phyloP scores from a whole-genome alignment of 106 monocot genomes.

The Dendrobium nobile region DNA sequence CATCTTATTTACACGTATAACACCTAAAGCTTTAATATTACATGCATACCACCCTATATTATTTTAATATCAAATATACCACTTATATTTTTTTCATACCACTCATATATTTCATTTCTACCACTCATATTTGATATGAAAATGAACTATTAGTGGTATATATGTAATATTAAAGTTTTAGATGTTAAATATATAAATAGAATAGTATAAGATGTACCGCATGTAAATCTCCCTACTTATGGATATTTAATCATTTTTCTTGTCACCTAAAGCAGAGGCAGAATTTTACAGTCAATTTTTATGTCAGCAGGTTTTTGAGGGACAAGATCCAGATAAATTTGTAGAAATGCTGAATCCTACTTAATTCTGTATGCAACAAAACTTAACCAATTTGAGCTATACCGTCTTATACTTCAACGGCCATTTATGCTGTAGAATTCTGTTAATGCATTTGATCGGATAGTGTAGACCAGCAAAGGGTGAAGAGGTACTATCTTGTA shows the following conservation, averaged over 20 bases:
- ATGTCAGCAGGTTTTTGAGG: conserved; percentile 7
- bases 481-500: background rate
- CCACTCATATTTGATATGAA: too few species aligned
- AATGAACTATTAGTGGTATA: too few species aligned
- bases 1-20: too few species aligned
- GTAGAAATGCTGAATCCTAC: conserved; percentile 5
- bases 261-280: background rate
- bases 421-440: conserved; percentile 4
- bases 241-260: background rate
- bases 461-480: background rate
- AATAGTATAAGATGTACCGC: background rate
- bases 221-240: background rate
- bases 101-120: too few species aligned
- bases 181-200: background rate
- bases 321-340: conserved; percentile 1
- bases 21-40: too few species aligned
- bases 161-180: too few species aligned
- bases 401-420: background rate
- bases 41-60: too few species aligned
- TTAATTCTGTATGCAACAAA: background rate
- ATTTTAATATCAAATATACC: too few species aligned
- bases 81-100: too few species aligned
- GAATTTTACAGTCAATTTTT: background rate
- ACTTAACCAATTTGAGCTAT: background rate
- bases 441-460: background rate